phyloP scores from a whole-genome alignment of 768 basidiomycete species.

The Gymnopilus junonius region DNA sequence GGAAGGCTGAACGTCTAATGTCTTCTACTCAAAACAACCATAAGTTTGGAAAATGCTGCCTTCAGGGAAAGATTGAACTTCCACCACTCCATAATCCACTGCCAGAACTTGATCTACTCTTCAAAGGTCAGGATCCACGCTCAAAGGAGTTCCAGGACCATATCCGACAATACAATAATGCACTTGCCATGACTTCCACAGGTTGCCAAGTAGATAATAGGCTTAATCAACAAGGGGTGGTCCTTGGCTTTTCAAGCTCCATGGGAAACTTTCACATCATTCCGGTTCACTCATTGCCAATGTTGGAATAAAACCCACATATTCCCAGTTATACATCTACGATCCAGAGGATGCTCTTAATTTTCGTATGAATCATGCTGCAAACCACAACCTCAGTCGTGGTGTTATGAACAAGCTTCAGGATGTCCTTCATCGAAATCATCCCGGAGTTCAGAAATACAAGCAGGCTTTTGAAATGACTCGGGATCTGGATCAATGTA shows the following conservation, averaged over 20 bases:
- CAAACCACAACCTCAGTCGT: constrained; percentile 4
- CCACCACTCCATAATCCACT: constrained; percentile 20
- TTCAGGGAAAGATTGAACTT: too few relatives aligned
- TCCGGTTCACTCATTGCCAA: constrained; percentile 9
- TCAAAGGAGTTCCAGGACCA: constrained; percentile 20
- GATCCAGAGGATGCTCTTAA: constrained; percentile 13
- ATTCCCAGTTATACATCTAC: constrained; percentile 22
- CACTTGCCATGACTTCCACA: constrained; percentile 16
- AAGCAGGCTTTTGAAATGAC: constrained; percentile 17
- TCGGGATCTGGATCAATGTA: background rate
- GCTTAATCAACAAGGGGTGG: constrained; percentile 9
- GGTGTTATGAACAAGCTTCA: constrained; percentile 11
- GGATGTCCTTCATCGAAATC: constrained; percentile 7
- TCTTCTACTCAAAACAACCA: too few relatives aligned
- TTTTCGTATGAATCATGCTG: background rate
- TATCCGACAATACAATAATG: constrained; percentile 14
- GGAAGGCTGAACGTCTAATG: too few relatives aligned
- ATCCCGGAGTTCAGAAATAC: constrained; percentile 12
- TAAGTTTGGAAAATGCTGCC: too few relatives aligned
- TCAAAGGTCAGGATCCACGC: background rate
- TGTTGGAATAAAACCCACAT: constrained; percentile 4
- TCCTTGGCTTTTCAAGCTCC: constrained; percentile 19
- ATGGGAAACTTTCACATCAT: constrained; percentile 15
- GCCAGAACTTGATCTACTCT: constrained; percentile 23
- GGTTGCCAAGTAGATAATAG: background rate